These are phyloP conservation scores for Moesziomyces sp. DNA, from an alignment of 1,284 basidiomycete genomes.

Conservation along the genomic window DNA sequence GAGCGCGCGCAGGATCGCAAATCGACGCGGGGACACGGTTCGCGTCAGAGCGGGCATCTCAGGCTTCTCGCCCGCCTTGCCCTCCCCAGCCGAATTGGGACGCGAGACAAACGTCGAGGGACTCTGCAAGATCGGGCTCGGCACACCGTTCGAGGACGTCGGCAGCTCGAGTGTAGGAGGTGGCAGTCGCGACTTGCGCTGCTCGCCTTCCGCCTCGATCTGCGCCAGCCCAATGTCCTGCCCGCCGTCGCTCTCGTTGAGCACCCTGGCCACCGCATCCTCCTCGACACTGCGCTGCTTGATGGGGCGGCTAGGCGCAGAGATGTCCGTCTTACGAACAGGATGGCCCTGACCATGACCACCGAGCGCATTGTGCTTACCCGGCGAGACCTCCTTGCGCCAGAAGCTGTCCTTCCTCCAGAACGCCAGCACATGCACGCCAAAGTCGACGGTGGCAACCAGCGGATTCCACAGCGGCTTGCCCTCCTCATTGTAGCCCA, in stretches of 20 bases:
- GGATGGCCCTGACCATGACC: constrained; percentile 2
- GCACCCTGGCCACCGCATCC: constrained; percentile 3
- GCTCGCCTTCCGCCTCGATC: constrained; percentile 20
- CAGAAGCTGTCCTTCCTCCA: constrained; percentile 59
- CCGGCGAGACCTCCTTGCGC: constrained; percentile 44
- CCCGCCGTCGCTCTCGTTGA: constrained; percentile 2
- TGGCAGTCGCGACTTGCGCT: constrained; percentile 19
- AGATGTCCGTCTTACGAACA: constrained; percentile 22
- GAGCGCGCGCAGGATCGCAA: constrained; percentile 27
- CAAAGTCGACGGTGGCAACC: constrained; percentile 31
- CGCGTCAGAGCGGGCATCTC: constrained; percentile 17
- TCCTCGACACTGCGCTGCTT: constrained; percentile 34
- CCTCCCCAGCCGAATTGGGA: neutral
- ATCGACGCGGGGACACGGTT: constrained; percentile 20
- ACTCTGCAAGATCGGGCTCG: constrained; percentile 14
- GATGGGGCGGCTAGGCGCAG: constrained; percentile 19
- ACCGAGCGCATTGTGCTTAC: constrained; percentile 20
- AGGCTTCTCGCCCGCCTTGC: constrained; percentile 6
- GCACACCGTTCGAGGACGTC: constrained; percentile 4
- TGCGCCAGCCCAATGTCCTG: constrained; percentile 1
- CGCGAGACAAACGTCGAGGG: constrained; percentile 8
- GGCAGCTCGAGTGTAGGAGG: constrained; percentile 41
- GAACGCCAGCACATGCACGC: constrained; percentile 38
- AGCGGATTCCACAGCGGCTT: constrained; percentile 56
- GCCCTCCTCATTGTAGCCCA: constrained; percentile 24